phyloP scores from a whole-genome alignment of 805 yeast genomes.

The Nakazawaea ambrosiae region DNA sequence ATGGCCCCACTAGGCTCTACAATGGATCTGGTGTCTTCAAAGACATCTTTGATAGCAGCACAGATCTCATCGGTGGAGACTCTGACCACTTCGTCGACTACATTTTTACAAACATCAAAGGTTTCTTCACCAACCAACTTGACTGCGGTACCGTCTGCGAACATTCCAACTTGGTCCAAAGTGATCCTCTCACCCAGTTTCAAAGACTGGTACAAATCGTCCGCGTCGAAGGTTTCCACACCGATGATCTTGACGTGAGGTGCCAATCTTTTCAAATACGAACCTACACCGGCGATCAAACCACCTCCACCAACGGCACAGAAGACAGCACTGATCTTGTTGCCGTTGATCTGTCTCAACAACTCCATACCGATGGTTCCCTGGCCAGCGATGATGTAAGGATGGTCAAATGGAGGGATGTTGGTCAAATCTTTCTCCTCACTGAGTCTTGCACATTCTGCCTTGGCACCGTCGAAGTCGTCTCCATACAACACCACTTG shows the following conservation, averaged over 20 bases:
- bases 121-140: conserved; percentile 86
- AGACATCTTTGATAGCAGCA: conserved; percentile 95
- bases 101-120: conserved; percentile 66
- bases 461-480: conserved; percentile 92
- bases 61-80: conserved; percentile 88
- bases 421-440: conserved; percentile 69
- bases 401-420: conserved; percentile 98
- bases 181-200: conserved; percentile 44
- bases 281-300: conserved; percentile 80
- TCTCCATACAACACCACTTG: conserved; percentile 91
- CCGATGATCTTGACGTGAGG: conserved; percentile 97
- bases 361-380: conserved; percentile 96
- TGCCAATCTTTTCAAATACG: conserved; percentile 88
- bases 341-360: conserved; percentile 75
- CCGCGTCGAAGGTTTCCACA: conserved; percentile 94
- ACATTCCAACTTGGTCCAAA: conserved; percentile 78
- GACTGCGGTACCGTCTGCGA: conserved; percentile 99
- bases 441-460: conserved; percentile 73
- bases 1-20: conserved; percentile 98
- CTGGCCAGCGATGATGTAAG: conserved; percentile 97
- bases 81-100: conserved; percentile 80
- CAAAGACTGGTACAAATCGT: conserved; percentile 77
- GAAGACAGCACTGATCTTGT: conserved; percentile 78
- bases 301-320: conserved; percentile 98
- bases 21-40: conserved; percentile 89